These are phyloP conservation scores for Bryoerythrophyllum caledonicum DNA, from an alignment of 225 moss, liverwort and hornwort genomes.

Conservation along the genomic window DNA sequence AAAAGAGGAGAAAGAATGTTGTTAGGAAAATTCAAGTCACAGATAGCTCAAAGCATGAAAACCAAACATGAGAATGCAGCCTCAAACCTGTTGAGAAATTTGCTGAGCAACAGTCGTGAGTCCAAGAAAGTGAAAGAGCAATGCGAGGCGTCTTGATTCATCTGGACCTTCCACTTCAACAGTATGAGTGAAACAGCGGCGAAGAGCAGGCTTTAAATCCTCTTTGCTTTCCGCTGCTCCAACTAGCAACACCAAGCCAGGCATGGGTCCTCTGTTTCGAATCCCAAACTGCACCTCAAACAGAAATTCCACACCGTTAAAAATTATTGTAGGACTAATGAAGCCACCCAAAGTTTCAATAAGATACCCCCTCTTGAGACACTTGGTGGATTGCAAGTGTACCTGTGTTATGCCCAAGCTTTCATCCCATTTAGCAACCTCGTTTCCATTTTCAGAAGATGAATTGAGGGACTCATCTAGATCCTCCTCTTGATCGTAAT, in stretches of 20 bases:
- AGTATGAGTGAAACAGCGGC: slow-evolving; percentile 90
- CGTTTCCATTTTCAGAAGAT: slow-evolving; percentile 21
- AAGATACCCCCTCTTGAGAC: background rate
- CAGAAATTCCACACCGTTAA: slow-evolving; percentile 9
- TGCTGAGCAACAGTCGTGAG: slow-evolving; percentile 28
- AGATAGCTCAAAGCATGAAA: slow-evolving; percentile 5
- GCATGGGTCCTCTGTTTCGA: slow-evolving; percentile 46
- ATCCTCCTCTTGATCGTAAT: slow-evolving; percentile 36
- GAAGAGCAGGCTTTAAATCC: slow-evolving; percentile 75
- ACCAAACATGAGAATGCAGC: slow-evolving; percentile 20
- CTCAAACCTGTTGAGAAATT: slow-evolving; percentile 38
- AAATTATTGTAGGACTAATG: background rate
- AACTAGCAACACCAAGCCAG: slow-evolving; percentile 72
- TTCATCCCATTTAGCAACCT: slow-evolving; percentile 29
- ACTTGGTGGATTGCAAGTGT: background rate
- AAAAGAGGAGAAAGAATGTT: slow-evolving; percentile 20
- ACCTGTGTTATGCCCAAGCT: slow-evolving; percentile 27
- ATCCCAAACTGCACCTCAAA: slow-evolving; percentile 66
- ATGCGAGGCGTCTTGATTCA: slow-evolving; percentile 70
- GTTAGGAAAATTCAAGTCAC: no score
- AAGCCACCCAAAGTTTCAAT: slow-evolving; percentile 23
- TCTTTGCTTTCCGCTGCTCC: slow-evolving; percentile 79
- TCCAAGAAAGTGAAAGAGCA: slow-evolving; percentile 79
- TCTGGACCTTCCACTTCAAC: slow-evolving; percentile 75
- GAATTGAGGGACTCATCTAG: slow-evolving; percentile 22